Conservation (phyloP, 345 rosid genomes). For the Lepidium africanum region DNA sequence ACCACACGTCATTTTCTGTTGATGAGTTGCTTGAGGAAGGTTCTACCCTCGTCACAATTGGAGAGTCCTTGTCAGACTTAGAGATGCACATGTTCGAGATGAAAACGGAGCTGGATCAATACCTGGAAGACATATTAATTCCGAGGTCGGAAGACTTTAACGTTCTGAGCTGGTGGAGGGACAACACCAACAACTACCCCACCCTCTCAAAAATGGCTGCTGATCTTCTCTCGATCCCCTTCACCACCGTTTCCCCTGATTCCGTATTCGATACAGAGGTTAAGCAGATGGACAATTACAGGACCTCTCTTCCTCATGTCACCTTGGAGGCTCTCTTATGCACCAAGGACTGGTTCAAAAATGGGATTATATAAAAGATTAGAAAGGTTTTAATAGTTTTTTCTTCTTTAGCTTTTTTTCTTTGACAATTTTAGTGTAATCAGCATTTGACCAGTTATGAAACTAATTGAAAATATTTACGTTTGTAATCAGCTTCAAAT, state of each 20-base stretch:
- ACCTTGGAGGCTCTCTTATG: slow-evolving; percentile 77
- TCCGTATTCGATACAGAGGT: slow-evolving; percentile 42
- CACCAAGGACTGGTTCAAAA: slow-evolving; percentile 58
- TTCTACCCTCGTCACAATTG: slow-evolving; percentile 40
- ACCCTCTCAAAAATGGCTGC: slow-evolving; percentile 71
- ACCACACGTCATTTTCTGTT: not conserved
- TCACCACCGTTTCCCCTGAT: slow-evolving; percentile 34
- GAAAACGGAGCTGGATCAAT: slow-evolving; percentile 68
- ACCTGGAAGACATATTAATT: slow-evolving; percentile 49
- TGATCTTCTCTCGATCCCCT: slow-evolving; percentile 52
- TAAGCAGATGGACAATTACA: slow-evolving; percentile 55
- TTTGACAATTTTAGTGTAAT: not conserved
- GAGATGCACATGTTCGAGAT: slow-evolving; percentile 53
- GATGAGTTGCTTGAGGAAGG: slow-evolving; percentile 33
- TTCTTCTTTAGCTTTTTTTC: not conserved
- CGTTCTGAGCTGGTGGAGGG: slow-evolving; percentile 73
- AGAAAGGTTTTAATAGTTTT: not conserved
- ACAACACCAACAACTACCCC: slow-evolving; percentile 51
- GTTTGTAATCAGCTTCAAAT: not conserved
- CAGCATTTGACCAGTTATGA: not conserved
- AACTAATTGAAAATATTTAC: not conserved
- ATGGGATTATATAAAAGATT: not conserved
- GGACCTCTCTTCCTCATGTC: slow-evolving; percentile 48
- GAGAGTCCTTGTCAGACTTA: slow-evolving; percentile 43
- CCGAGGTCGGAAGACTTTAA: slow-evolving; percentile 56